Conservation (phyloP, 768 basidiomycete genomes). For the Albatrellus ellisii region DNA sequence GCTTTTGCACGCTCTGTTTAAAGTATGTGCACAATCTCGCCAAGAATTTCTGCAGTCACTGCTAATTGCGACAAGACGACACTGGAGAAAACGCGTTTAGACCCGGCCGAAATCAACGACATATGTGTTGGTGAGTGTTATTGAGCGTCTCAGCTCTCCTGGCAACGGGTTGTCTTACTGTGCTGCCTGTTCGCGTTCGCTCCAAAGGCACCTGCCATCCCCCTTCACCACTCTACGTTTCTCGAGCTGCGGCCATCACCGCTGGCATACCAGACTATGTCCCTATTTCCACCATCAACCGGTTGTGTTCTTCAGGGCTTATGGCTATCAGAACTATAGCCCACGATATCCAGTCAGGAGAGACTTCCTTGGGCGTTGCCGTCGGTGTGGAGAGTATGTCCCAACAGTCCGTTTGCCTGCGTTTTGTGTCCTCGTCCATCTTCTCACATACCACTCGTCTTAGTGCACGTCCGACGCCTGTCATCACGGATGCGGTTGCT, state of each 20-base stretch:
- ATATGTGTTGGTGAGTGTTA: conserved; percentile 61
- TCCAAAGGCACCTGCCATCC: conserved; percentile 84
- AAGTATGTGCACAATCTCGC: conserved; percentile 28
- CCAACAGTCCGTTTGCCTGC: conserved; percentile 38
- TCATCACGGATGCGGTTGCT: conserved; percentile 44
- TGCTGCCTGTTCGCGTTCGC: conserved; percentile 1
- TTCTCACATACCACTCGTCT: background rate
- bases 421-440: conserved; percentile 7
- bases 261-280: conserved; percentile 82
- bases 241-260: conserved; percentile 75
- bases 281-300: conserved; percentile 84
- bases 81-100: conserved; percentile 48
- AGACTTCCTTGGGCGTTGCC: conserved; percentile 80
- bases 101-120: conserved; percentile 64
- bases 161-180: background rate
- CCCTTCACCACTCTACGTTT: conserved; percentile 70
- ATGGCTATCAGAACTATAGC: conserved; percentile 90
- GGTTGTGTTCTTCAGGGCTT: conserved; percentile 88
- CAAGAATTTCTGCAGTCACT: too few species aligned
- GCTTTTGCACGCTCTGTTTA: conserved; percentile 70
- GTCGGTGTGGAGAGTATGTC: conserved; percentile 79
- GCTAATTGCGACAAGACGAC: conserved; percentile 35
- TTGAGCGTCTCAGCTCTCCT: background rate
- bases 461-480: conserved; percentile 67
- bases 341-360: conserved; percentile 71